Evolutionary conservation across 2,329 filamentous ascomycete species (phyloP).

Genomic region (Penicillium corylophilum): DNA sequence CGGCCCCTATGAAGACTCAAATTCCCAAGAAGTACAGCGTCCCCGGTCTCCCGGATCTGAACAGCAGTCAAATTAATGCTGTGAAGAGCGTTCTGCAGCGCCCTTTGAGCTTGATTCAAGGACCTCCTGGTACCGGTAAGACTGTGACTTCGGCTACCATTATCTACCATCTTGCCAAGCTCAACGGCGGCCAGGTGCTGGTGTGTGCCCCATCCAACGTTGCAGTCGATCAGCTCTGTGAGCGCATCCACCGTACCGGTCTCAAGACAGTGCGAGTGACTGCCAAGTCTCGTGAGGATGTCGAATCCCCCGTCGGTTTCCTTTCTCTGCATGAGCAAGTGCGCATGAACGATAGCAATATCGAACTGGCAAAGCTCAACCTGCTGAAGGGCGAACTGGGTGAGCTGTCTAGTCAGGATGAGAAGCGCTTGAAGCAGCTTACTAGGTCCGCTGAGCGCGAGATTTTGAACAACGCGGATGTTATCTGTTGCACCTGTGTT

Average conservation of each 20-base stretch:
- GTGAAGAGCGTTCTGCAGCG: slow-evolving; percentile 94
- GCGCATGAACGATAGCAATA: slow-evolving; percentile 93
- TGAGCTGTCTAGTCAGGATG: slow-evolving; percentile 89
- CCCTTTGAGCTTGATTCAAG: slow-evolving; percentile 92
- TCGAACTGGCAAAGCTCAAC: slow-evolving; percentile 86
- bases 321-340: slow-evolving; percentile 95
- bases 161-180: slow-evolving; percentile 95
- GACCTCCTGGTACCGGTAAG: slow-evolving; percentile 95
- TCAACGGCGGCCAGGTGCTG: slow-evolving; percentile 89
- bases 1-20: slow-evolving; percentile 91
- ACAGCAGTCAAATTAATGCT: slow-evolving; percentile 91
- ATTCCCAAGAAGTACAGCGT: slow-evolving; percentile 97
- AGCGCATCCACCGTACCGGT: slow-evolving; percentile 90
- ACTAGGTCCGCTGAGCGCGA: slow-evolving; percentile 92
- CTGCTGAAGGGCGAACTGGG: slow-evolving; percentile 90
- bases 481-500: slow-evolving; percentile 98
- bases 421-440: slow-evolving; percentile 97
- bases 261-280: slow-evolving; percentile 96
- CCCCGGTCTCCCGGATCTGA: slow-evolving; percentile 88
- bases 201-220: slow-evolving; percentile 98
- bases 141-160: slow-evolving; percentile 98
- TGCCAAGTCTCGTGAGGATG: slow-evolving; percentile 98
- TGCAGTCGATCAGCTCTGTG: slow-evolving; percentile 95
- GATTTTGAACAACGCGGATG: slow-evolving; percentile 91
- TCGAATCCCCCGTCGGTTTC: slow-evolving; percentile 97